phyloP scores from a whole-genome alignment of 495 filamentous ascomycete species.

The Penicillium simplicissimum region DNA sequence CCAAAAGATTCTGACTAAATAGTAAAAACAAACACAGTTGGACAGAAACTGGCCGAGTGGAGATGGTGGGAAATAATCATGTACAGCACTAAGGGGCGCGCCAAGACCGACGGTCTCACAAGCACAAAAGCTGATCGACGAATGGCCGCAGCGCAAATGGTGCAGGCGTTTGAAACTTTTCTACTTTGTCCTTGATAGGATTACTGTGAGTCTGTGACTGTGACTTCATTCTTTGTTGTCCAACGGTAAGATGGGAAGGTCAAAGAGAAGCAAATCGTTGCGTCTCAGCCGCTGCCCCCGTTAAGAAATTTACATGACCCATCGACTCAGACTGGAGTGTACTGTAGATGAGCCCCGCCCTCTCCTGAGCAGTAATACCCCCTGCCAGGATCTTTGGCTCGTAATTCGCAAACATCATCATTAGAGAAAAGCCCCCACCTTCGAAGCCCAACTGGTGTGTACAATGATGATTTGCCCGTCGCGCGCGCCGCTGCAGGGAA shows the following conservation, averaged over 20 bases:
- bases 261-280: background rate
- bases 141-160: slow-evolving; percentile 29
- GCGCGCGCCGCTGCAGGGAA: slow-evolving; percentile 23
- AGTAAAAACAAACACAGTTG: background rate
- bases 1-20: background rate
- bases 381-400: slow-evolving; percentile 21
- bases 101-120: slow-evolving; percentile 34
- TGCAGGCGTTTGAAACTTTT: slow-evolving; percentile 20
- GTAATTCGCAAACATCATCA: slow-evolving; percentile 26
- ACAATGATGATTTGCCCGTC: slow-evolving; percentile 41
- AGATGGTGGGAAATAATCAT: slow-evolving; percentile 25
- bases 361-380: too few species aligned
- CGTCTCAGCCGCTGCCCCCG: background rate
- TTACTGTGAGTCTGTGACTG: background rate
- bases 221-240: background rate
- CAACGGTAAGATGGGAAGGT: background rate
- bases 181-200: slow-evolving; percentile 1
- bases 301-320: slow-evolving; percentile 1
- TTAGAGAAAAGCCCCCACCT: slow-evolving; percentile 25
- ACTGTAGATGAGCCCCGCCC: background rate
- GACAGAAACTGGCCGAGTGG: slow-evolving; percentile 16
- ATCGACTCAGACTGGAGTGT: slow-evolving; percentile 7
- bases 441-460: slow-evolving; percentile 36
- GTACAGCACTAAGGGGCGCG: slow-evolving; percentile 30
- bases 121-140: slow-evolving; percentile 36